A percentile compares a stretch with the other conserved stretches of the same genome.
These are phyloP conservation scores for Heimioporus sp. DNA, from an alignment of 768 basidiomycete genomes.

Conservation along the genomic window DNA sequence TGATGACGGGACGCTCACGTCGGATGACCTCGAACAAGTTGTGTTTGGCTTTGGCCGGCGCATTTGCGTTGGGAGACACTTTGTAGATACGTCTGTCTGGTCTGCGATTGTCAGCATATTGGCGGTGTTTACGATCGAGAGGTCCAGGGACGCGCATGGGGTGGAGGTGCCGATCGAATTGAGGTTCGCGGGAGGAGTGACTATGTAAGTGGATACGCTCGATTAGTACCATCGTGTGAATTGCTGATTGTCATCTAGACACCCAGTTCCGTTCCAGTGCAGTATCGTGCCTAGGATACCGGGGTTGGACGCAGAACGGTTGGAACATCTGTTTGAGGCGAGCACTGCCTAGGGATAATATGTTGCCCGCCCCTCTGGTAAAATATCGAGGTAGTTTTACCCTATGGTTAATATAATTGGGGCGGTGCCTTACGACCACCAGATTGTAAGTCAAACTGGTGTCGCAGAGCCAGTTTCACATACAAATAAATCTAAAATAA, in stretches of 20 bases:
- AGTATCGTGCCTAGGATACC: conserved; percentile 9
- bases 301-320: conserved; percentile 2
- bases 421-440: no score
- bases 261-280: conserved; percentile 16
- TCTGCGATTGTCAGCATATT: conserved; percentile 18
- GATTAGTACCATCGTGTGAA: background rate
- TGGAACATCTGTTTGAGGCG: conserved; percentile 14
- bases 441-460: no score
- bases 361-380: background rate
- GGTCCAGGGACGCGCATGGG: conserved; percentile 17
- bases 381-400: background rate
- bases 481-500: no score
- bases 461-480: no score
- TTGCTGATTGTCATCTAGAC: conserved; percentile 10
- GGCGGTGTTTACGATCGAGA: conserved; percentile 16
- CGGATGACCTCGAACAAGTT: conserved; percentile 8
- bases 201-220: conserved; percentile 8
- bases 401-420: no score
- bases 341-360: conserved; percentile 2
- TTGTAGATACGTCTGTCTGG: conserved; percentile 25
- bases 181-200: background rate
- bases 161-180: conserved; percentile 18
- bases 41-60: conserved; percentile 30
- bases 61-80: conserved; percentile 28
- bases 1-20: conserved; percentile 16